These are phyloP conservation scores for Adansonia gregorii DNA, from an alignment of 441 rosid genomes.

Conservation along the genomic window DNA sequence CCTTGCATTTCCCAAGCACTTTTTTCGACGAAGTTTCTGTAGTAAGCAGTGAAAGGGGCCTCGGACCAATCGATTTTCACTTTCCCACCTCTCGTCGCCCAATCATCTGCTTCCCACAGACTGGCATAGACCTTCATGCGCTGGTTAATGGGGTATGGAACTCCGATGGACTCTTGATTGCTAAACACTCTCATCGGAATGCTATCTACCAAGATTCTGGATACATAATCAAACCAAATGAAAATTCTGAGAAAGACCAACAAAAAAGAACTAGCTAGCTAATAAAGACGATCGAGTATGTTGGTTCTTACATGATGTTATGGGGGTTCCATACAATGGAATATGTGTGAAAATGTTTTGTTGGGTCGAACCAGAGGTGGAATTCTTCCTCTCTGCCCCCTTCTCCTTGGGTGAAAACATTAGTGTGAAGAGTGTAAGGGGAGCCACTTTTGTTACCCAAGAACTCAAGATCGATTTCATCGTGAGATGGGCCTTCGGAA, in stretches of 20 bases:
- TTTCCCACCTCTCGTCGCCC: slow-evolving; percentile 47
- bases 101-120: slow-evolving; percentile 43
- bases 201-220: slow-evolving; percentile 51
- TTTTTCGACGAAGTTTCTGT: slow-evolving; percentile 29
- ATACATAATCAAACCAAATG: neutral
- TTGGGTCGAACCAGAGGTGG: slow-evolving; percentile 74
- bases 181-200: slow-evolving; percentile 40
- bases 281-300: neutral
- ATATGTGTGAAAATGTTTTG: slow-evolving; percentile 59
- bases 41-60: slow-evolving; percentile 43
- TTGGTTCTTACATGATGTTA: slow-evolving; percentile 60
- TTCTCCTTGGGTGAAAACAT: slow-evolving; percentile 60
- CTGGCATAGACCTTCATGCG: slow-evolving; percentile 39
- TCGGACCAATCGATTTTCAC: slow-evolving; percentile 41
- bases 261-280: too few species aligned
- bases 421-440: slow-evolving; percentile 69
- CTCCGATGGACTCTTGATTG: slow-evolving; percentile 37
- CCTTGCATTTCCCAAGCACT: slow-evolving; percentile 16
- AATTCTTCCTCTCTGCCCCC: slow-evolving; percentile 74
- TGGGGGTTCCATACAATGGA: slow-evolving; percentile 69
- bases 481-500: slow-evolving; percentile 50
- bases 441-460: slow-evolving; percentile 64
- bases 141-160: slow-evolving; percentile 39
- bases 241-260: neutral
- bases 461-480: slow-evolving; percentile 67